Base-by-base conservation (phyloP, 2,329 filamentous ascomycete species). In the Cercospora sp. region DNA sequence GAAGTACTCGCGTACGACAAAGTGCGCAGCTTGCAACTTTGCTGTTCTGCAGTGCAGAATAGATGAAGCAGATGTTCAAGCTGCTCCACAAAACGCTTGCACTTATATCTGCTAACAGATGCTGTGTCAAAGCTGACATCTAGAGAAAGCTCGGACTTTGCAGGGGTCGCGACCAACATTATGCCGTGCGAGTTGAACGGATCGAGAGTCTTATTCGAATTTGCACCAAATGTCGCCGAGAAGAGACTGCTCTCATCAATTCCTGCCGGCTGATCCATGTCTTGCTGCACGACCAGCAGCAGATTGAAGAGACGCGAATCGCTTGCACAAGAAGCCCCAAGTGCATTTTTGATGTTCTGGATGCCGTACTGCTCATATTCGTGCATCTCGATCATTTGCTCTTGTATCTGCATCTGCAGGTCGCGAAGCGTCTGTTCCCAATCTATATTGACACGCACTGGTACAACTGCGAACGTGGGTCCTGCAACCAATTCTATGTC, bases 261-360 rank as follows among this genome's bases (percentile, higher is more conserved):
- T 10, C 33, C 33, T 36, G 33, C 33, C 33, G 12, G 33, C 33
- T 36, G 33, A 36, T 36, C 33, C 33, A 36, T 36, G 10, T 36
- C 33, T 33, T 65, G 16, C 39, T 55, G 36, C 26, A 88, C 81
- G 0, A 87, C 83, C 1, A 88, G 77, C 5, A 86, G 81, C 0
- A 85, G 86, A n/a, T 84, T 83, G 63, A 88, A 81, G 68, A 87
- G 83, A 71, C 86, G 87, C 1, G 85, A 85, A 10, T 61, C 31
- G 18, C 33, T 28, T 26, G 42, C 30, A 18, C 45, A 53, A 5
- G 51, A 20, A n/a, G 12, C n/a, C 16, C 13, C 60, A 20, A 33
- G 20, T 2, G 63, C 26, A 6, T 53, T 30, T 5, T 6, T 16
- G 13, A 68, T 68, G 3, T 58, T 45, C 18, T 18, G 26, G 12